phyloP scores from a whole-genome alignment of 1,284 basidiomycete genomes.

The Sanguinoderma infundibulare region DNA sequence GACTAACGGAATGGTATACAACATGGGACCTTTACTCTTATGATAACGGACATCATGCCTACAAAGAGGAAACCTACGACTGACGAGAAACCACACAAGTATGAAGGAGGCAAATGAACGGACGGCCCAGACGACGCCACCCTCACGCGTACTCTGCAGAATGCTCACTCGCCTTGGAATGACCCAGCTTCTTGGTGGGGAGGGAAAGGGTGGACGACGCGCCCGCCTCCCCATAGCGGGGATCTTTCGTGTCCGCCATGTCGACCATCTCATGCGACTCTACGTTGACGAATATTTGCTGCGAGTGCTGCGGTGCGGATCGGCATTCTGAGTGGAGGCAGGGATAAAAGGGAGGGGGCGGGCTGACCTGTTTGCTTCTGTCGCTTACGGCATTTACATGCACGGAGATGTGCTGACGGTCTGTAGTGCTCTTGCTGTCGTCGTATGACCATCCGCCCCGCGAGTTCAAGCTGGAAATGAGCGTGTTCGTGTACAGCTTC shows the following conservation, averaged over 20 bases:
- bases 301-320: constrained; percentile 13
- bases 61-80: no score
- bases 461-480: constrained; percentile 37
- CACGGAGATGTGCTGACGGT: background rate
- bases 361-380: background rate
- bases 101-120: no score
- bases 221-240: background rate
- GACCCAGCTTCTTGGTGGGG: no score
- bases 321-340: background rate
- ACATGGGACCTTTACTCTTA: no score
- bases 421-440: background rate
- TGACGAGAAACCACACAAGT: no score
- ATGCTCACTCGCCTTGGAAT: no score
- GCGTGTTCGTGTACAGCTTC: constrained; percentile 36
- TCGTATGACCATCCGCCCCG: constrained; percentile 34
- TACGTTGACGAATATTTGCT: constrained; percentile 35
- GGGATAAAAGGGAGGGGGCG: background rate
- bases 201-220: background rate
- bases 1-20: no score
- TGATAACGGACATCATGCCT: no score
- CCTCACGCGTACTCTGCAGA: no score
- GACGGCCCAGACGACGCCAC: no score
- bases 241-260: constrained; percentile 11
- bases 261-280: constrained; percentile 36
- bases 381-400: background rate